Evolutionary conservation across 2,329 filamentous ascomycete species (phyloP).

Genomic region (Kalmusia sp.): DNA sequence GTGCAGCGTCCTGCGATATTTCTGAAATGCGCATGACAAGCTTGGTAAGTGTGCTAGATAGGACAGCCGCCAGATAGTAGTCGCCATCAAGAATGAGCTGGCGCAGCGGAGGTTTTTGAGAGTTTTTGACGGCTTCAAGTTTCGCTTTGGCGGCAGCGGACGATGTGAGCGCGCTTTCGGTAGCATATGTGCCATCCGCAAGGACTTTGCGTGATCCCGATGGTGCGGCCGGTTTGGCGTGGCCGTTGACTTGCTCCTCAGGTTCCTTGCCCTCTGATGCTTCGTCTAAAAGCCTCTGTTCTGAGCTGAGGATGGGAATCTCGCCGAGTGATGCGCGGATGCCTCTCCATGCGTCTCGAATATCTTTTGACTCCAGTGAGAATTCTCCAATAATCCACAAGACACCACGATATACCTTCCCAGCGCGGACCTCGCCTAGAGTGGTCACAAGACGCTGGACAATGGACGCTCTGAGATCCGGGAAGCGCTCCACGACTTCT

Average conservation of each 20-base stretch:
- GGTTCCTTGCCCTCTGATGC: conserved; percentile 67
- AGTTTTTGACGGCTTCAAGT: conserved; percentile 94
- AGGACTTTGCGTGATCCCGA: conserved; percentile 90
- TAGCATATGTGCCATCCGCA: conserved; percentile 96
- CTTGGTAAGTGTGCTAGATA: conserved; percentile 96
- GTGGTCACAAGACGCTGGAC: conserved; percentile 89
- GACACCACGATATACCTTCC: conserved; percentile 95
- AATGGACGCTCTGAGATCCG: conserved; percentile 84
- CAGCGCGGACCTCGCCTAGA: conserved; percentile 89
- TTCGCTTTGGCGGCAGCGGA: conserved; percentile 88
- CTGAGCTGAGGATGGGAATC: conserved; percentile 94
- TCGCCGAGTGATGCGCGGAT: conserved; percentile 94
- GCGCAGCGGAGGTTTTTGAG: conserved; percentile 91
- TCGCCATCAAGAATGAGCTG: conserved; percentile 94
- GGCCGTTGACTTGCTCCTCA: conserved; percentile 78
- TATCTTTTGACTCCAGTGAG: conserved; percentile 90
- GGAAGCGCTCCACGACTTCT: conserved; percentile 98
- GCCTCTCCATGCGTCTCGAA: conserved; percentile 94
- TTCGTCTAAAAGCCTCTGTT: conserved; percentile 89
- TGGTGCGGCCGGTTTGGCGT: conserved; percentile 76
- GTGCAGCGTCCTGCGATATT: conserved; percentile 82
- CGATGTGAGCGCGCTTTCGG: conserved; percentile 93
- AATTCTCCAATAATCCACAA: conserved; percentile 99
- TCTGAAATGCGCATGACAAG: conserved; percentile 97
- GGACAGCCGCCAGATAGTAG: conserved; percentile 92